Conservation (phyloP, 1,284 basidiomycete genomes). For the Spongispora temasekensis region DNA sequence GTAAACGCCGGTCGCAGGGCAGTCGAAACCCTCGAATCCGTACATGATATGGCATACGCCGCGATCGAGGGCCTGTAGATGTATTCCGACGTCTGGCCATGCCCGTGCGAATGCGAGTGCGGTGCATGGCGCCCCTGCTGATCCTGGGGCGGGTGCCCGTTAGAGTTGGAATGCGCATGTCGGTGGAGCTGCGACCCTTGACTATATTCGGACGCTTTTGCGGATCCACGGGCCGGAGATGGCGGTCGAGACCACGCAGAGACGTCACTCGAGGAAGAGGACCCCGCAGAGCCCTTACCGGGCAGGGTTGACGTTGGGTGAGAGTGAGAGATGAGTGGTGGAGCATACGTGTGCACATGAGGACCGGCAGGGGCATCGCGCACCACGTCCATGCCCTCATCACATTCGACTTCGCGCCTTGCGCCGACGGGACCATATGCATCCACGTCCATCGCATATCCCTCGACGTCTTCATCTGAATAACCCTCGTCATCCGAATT, state of each 20-base stretch:
- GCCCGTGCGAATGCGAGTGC: constrained; percentile 6
- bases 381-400: constrained; percentile 13
- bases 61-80: constrained; percentile 34
- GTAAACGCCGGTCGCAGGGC: constrained; percentile 35
- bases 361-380: constrained; percentile 1
- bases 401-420: constrained; percentile 3
- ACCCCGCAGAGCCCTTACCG: constrained; percentile 18
- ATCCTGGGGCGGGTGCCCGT: constrained; percentile 9
- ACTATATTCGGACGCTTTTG: constrained; percentile 11
- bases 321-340: constrained; percentile 5
- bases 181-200: constrained; percentile 15
- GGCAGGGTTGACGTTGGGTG: constrained; percentile 6
- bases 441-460: constrained; percentile 29
- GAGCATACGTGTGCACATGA: constrained; percentile 3
- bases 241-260: constrained; percentile 31
- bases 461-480: constrained; percentile 27
- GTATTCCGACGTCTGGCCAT: constrained; percentile 20
- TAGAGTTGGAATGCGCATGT: constrained; percentile 8
- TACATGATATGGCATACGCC: constrained; percentile 34
- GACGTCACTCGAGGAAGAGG: constrained; percentile 25
- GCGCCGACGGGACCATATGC: neutral
- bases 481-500: constrained; percentile 33
- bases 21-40: constrained; percentile 35
- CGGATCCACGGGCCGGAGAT: constrained; percentile 24
- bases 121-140: constrained; percentile 18